Evolutionary conservation across 768 basidiomycete species (phyloP).

Genomic region (Chalciporus piperatus): DNA sequence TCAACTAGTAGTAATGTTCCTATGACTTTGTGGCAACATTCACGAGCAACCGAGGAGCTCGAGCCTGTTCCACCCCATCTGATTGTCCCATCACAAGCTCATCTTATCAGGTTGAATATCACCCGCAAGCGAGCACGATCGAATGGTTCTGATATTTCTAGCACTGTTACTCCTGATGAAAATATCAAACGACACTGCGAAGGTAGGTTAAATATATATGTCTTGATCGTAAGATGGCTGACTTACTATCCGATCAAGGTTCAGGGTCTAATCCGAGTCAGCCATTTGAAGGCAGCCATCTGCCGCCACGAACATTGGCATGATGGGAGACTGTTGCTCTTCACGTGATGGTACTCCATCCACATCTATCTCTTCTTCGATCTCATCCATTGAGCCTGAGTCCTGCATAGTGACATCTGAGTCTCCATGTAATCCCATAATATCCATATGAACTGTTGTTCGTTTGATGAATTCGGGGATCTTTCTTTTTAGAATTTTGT

Average conservation of each 20-base stretch:
- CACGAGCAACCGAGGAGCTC: not conserved
- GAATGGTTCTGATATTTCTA: not conserved
- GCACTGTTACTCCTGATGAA: too few species aligned
- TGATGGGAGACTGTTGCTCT: not conserved
- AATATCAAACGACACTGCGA: too few species aligned
- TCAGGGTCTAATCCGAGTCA: too few species aligned
- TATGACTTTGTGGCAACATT: not conserved
- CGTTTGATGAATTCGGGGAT: not conserved
- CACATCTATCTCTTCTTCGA: not conserved
- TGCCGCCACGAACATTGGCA: not conserved
- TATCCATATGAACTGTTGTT: not conserved
- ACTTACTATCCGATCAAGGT: too few species aligned
- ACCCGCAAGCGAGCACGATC: not conserved
- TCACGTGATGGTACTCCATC: not conserved
- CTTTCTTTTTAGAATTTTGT: not conserved
- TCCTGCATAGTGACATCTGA: not conserved
- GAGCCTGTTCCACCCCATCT: not conserved
- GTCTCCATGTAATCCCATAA: not conserved
- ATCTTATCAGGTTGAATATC: not conserved
- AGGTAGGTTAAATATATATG: too few species aligned
- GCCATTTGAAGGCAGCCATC: not conserved
- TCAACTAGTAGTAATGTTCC: too few species aligned
- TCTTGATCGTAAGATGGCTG: too few species aligned
- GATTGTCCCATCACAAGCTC: not conserved
- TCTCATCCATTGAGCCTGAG: not conserved